phyloP scores from a whole-genome alignment of 352 stramenopile species.

The Pythium aphanidermatum region DNA sequence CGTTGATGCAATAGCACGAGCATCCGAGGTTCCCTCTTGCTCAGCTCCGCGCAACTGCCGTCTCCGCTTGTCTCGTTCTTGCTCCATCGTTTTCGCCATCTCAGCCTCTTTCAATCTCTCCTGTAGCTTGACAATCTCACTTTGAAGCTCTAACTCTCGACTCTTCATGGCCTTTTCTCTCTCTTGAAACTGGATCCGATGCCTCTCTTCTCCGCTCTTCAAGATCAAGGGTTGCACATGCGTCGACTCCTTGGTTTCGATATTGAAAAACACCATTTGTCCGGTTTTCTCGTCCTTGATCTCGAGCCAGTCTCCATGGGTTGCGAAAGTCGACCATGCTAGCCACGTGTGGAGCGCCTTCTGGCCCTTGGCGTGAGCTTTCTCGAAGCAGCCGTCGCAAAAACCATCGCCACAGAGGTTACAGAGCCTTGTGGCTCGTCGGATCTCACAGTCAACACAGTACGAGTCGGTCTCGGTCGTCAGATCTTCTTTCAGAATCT shows the following conservation, averaged over 20 bases:
- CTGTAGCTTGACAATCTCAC: constrained; percentile 59
- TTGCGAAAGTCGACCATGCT: constrained; percentile 39
- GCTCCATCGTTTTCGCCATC: constrained; percentile 30
- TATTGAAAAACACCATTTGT: constrained; percentile 61
- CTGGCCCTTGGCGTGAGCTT: constrained; percentile 45
- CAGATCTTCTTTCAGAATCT: constrained; percentile 56
- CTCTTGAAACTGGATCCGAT: constrained; percentile 46
- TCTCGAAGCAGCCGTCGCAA: constrained; percentile 50
- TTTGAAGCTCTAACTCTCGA: constrained; percentile 49
- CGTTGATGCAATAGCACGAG: too few species aligned
- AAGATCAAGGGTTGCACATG: constrained; percentile 42
- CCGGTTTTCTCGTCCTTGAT: constrained; percentile 45
- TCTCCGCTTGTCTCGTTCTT: constrained; percentile 27
- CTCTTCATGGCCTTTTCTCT: constrained; percentile 46
- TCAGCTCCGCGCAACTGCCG: constrained; percentile 17
- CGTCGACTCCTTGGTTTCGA: constrained; percentile 73
- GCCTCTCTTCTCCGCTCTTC: constrained; percentile 45
- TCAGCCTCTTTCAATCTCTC: too few species aligned
- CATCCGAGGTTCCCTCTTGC: too few species aligned
- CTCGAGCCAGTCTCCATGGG: constrained; percentile 66
- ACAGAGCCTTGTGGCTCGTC: constrained; percentile 36
- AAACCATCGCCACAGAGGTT: constrained; percentile 79
- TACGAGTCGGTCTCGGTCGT: constrained; percentile 44
- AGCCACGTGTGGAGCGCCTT: constrained; percentile 62
- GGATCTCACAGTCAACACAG: constrained; percentile 65